These are phyloP conservation scores for Petrea volubilis DNA, from an alignment of 257 asterid species.

Conservation along the genomic window DNA sequence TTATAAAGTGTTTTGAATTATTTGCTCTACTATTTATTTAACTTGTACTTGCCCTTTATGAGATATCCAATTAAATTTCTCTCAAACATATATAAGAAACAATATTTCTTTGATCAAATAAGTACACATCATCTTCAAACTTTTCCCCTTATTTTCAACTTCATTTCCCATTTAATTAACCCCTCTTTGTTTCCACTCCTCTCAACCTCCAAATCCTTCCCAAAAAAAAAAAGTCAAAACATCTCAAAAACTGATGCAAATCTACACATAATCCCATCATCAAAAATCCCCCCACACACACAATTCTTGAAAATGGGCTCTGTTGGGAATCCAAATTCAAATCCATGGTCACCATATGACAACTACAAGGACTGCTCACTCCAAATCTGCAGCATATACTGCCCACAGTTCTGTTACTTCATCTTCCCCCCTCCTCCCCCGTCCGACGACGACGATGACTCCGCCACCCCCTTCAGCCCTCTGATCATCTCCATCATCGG, in stretches of 20 bases:
- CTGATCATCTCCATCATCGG: conserved; percentile 51
- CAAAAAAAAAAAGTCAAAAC: not conserved
- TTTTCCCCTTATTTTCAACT: conserved; percentile 27
- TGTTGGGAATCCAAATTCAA: conserved; percentile 43
- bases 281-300: not conserved
- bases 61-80: not conserved
- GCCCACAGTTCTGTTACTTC: conserved; percentile 82
- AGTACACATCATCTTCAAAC: conserved; percentile 40
- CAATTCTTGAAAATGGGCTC: conserved; percentile 50
- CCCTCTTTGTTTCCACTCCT: conserved; percentile 24
- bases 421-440: conserved; percentile 79
- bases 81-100: not conserved
- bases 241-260: not conserved
- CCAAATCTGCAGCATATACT: conserved; percentile 68
- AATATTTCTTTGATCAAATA: conserved; percentile 9
- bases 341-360: conserved; percentile 66
- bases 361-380: conserved; percentile 59
- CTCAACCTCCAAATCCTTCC: conserved; percentile 22
- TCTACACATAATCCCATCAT: not conserved
- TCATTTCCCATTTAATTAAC: conserved; percentile 46
- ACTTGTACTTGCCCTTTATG: not conserved
- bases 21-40: too few species aligned
- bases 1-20: too few species aligned
- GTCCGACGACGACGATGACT: conserved; percentile 5
- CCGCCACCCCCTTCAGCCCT: conserved; percentile 55